Evolutionary conservation across 2,329 filamentous ascomycete species (phyloP), one percentile per base, ranked within the genome.

Genomic region (Neobulgaria alba): DNA sequence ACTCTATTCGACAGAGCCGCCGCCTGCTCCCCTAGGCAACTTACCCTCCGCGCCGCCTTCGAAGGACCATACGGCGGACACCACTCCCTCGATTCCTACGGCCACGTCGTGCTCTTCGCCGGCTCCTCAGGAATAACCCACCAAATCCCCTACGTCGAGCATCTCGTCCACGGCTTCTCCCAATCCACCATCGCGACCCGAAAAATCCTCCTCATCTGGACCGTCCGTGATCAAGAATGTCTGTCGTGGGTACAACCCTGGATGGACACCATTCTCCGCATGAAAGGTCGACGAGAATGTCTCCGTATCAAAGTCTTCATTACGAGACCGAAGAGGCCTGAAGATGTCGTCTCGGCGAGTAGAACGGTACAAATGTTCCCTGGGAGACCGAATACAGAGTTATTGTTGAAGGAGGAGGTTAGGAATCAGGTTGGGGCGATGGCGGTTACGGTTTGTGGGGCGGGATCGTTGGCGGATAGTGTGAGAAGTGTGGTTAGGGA

Each of bases 191-290:
- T 88, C 29, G 88, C 90, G 3, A 87, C 86, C 3, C 81, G 88
- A 38, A 79, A 82, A 30, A 67, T 96, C 34, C 85, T 82, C 1
- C 77, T 96, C 5, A 77, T 95, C 45, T 96, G 92, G 92, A 82
- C 95, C 57, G 84, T 96, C 49, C 86, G 92, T 47, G 86, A 88
- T 41, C 82, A 84, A 29, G 83, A 95, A 56, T 81, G 90, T 42
- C 74, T 96, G 5, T 87, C 95, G 61, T 96, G 92, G 90, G 85
- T 94, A 44, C 78, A 86, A 5, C 85, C 86, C 4, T 96, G 85
- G 82, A 81, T 83, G 74, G 75, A 82, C 51, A 63, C 68, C 41
- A 65, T 96, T 39, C 71, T 96, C 21, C 73, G 74, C 41, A 82
- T 95, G 72, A 83, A 86, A 10, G 75, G 79, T 52, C 81, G 89